Conservation (phyloP, 108 stramenopile species). For the Nannochloropsis granulata region DNA sequence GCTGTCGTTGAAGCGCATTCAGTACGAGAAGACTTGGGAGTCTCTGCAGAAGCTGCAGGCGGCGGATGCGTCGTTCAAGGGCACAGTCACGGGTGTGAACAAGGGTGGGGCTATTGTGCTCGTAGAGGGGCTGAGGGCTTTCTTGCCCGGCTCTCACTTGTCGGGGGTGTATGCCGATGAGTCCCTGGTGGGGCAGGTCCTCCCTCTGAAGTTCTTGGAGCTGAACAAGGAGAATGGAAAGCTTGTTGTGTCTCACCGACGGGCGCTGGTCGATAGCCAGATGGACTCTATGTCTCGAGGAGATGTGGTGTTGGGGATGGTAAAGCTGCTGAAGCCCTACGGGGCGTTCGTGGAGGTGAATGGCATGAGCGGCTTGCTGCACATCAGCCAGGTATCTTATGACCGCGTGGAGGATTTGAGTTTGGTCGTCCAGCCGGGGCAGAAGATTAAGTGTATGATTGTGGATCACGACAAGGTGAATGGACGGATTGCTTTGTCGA, state of each 20-base stretch:
- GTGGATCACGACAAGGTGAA: slow-evolving; percentile 89
- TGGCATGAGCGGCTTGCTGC: slow-evolving; percentile 88
- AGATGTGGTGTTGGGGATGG: slow-evolving; percentile 67
- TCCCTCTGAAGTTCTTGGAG: slow-evolving; percentile 81
- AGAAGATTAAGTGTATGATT: slow-evolving; percentile 78
- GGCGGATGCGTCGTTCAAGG: slow-evolving; percentile 68
- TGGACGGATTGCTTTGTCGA: slow-evolving; percentile 80
- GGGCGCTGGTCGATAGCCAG: slow-evolving; percentile 75
- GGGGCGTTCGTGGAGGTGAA: slow-evolving; percentile 89
- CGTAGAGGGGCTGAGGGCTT: slow-evolving; percentile 76
- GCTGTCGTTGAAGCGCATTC: slow-evolving; percentile 67
- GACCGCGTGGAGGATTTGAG: slow-evolving; percentile 85
- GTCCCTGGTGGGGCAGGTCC: slow-evolving; percentile 58
- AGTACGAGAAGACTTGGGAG: slow-evolving; percentile 82
- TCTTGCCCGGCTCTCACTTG: slow-evolving; percentile 84
- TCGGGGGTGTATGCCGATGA: slow-evolving; percentile 67
- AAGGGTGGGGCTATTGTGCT: slow-evolving; percentile 87
- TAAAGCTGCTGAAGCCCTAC: slow-evolving; percentile 92
- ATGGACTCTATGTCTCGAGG: slow-evolving; percentile 80
- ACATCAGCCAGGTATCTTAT: slow-evolving; percentile 94
- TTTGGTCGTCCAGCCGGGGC: slow-evolving; percentile 35
- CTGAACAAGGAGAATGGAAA: slow-evolving; percentile 57
- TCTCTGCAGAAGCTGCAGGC: slow-evolving; percentile 49
- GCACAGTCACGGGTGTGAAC: slow-evolving; percentile 69
- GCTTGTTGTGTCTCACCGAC: slow-evolving; percentile 81